These are phyloP conservation scores for Plasmodium knowlesi DNA, from an alignment of 169 alveolate species.

Conservation along the genomic window DNA sequence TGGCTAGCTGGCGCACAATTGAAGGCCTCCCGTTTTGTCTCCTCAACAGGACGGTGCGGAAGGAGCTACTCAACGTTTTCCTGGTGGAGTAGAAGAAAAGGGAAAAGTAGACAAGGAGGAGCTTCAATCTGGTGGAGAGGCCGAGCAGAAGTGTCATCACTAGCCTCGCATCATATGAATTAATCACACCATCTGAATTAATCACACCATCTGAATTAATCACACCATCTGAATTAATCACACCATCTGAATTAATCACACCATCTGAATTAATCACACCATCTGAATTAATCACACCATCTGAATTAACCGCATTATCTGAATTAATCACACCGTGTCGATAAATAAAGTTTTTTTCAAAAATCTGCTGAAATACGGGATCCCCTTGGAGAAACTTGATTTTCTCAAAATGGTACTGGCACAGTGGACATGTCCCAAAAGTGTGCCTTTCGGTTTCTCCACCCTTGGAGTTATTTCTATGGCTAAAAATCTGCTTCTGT, in stretches of 20 bases:
- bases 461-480: background rate
- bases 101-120: slow-evolving; percentile 15
- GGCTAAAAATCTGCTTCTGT: background rate
- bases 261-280: background rate
- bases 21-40: background rate
- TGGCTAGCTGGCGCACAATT: slow-evolving; percentile 12
- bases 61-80: background rate
- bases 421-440: slow-evolving; percentile 27
- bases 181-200: background rate
- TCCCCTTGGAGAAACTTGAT: background rate
- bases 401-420: slow-evolving; percentile 17
- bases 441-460: background rate
- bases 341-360: background rate
- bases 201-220: background rate
- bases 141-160: background rate
- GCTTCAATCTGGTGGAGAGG: slow-evolving; percentile 13
- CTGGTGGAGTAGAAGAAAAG: slow-evolving; percentile 11
- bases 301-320: background rate
- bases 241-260: background rate
- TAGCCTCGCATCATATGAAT: background rate
- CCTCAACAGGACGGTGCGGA: background rate
- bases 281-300: background rate
- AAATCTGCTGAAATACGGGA: background rate
- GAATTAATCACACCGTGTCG: background rate
- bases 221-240: background rate